These are phyloP conservation scores for Pleurotus pulmonarius DNA, from an alignment of 768 basidiomycete genomes.

Conservation along the genomic window DNA sequence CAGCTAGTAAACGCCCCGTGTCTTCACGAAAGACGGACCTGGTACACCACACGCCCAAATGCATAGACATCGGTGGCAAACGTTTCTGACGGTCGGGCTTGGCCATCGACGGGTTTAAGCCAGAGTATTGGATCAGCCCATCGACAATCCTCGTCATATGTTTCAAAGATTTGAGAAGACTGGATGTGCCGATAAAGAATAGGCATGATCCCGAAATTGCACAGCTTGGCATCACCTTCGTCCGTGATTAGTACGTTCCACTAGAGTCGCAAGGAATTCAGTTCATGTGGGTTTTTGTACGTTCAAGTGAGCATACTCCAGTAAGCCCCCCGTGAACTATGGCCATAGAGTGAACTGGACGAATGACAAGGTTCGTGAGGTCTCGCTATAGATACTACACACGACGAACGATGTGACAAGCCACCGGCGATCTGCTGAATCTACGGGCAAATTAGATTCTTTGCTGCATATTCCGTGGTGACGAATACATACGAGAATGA, in stretches of 20 bases:
- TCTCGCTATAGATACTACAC: no score
- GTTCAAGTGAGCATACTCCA: no score
- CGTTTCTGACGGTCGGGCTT: constrained; percentile 7
- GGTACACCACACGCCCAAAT: constrained; percentile 28
- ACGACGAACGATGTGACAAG: constrained; percentile 4
- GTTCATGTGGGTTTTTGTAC: no score
- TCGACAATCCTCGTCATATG: constrained; percentile 24
- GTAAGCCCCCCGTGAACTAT: constrained; percentile 10
- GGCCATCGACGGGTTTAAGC: constrained; percentile 8
- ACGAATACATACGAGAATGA: background rate
- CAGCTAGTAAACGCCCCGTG: no score
- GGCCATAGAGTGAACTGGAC: background rate
- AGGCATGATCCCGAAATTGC: constrained; percentile 32
- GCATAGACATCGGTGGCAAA: constrained; percentile 31
- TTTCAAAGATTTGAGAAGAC: constrained; percentile 19
- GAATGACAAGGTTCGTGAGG: no score
- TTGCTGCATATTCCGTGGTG: no score
- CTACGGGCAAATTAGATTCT: background rate
- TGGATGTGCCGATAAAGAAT: constrained; percentile 17
- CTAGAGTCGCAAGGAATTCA: no score
- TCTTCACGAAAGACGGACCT: no score
- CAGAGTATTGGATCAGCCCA: constrained; percentile 33
- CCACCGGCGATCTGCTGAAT: background rate
- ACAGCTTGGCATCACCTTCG: constrained; percentile 23
- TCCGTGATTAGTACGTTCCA: constrained; percentile 32